Conservation (phyloP, 805 yeast genomes). For the Phaffomyces antillensis region DNA sequence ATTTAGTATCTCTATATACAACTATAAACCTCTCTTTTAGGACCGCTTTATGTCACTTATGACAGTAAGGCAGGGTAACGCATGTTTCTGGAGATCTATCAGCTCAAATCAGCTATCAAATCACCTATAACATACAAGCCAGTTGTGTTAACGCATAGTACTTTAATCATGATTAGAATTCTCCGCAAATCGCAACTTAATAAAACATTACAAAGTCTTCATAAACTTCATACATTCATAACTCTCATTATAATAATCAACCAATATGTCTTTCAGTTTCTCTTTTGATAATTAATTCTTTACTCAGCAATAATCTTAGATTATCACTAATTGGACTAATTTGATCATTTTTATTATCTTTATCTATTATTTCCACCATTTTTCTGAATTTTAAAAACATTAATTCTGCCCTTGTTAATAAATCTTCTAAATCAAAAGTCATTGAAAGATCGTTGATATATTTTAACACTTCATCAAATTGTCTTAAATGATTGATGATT, state of each 20-base stretch:
- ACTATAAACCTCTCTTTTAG: too few species aligned
- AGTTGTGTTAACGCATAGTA: too few species aligned
- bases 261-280: conserved; percentile 34
- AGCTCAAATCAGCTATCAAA: too few species aligned
- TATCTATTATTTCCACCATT: conserved; percentile 71
- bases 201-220: too few species aligned
- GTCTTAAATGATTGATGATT: conserved; percentile 62
- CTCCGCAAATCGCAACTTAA: too few species aligned
- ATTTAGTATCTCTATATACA: too few species aligned
- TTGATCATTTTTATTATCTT: conserved; percentile 10
- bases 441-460: conserved; percentile 87
- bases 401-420: conserved; percentile 78
- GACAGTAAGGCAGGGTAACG: too few species aligned
- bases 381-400: conserved; percentile 74
- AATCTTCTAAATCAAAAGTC: conserved; percentile 65
- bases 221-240: neutral
- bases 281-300: conserved; percentile 54
- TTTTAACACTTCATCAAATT: conserved; percentile 87
- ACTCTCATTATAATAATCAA: neutral
- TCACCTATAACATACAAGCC: too few species aligned
- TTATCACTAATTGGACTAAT: conserved; percentile 36
- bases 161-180: too few species aligned
- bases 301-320: conserved; percentile 53
- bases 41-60: too few species aligned
- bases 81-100: too few species aligned